Percentiles rank a stretch among this genome's conserved stretches.
Evolutionary conservation across 306 rosid species (phyloP).

Genomic region (Vigna reflexopilosa): DNA sequence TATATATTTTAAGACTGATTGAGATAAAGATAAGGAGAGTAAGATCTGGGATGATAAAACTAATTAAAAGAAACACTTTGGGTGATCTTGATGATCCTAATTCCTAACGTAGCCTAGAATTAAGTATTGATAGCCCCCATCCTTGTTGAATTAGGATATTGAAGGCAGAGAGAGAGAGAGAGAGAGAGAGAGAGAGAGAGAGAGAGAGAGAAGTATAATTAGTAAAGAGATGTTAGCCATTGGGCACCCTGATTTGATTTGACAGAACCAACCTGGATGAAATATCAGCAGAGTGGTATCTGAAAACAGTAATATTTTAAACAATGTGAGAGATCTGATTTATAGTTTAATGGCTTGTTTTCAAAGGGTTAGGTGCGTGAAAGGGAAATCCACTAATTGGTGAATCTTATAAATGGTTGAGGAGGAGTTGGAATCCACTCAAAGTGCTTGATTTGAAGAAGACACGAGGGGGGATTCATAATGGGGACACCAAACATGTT

Average conservation of each 20-base stretch:
- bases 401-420: constrained; percentile 68
- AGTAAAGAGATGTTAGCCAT: constrained; percentile 54
- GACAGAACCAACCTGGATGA: constrained; percentile 56
- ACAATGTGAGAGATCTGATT: constrained; percentile 43
- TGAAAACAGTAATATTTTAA: constrained; percentile 43
- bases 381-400: constrained; percentile 84
- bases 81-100: constrained; percentile 42
- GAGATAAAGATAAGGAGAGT: constrained; percentile 42
- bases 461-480: constrained; percentile 48
- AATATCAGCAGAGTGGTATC: constrained; percentile 55
- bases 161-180: neutral
- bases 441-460: constrained; percentile 64
- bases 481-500: constrained; percentile 63
- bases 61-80: constrained; percentile 41
- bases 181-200: too few species aligned
- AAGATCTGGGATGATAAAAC: constrained; percentile 45
- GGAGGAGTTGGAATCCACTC: constrained; percentile 99
- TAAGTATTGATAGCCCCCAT: constrained; percentile 38
- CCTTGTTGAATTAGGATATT: constrained; percentile 41
- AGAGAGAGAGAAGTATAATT: neutral
- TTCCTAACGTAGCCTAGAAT: constrained; percentile 45
- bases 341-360: constrained; percentile 59
- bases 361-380: constrained; percentile 76
- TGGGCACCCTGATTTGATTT: constrained; percentile 71
- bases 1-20: constrained; percentile 33